Conservation (phyloP, 768 basidiomycete genomes). For the Strobilomyces dryophilus region DNA sequence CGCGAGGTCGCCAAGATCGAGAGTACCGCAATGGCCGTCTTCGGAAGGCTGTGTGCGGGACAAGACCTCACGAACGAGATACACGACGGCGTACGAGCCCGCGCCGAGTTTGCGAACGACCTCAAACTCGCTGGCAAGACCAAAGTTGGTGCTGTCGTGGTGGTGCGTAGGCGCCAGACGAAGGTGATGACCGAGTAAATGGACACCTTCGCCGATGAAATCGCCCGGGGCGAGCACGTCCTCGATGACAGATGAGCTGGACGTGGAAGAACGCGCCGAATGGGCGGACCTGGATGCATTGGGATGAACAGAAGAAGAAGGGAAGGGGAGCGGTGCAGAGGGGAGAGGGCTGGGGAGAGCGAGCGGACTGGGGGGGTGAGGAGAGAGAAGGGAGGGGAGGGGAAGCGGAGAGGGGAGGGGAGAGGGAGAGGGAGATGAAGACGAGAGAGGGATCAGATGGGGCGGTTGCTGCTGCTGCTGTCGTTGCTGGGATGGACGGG, state of each 20-base stretch:
- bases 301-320: conserved; percentile 32
- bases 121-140: conserved; percentile 67
- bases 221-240: conserved; percentile 72
- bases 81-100: conserved; percentile 92
- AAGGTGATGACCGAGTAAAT: conserved; percentile 63
- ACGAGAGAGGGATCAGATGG: conserved; percentile 7
- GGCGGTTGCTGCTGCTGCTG: background rate
- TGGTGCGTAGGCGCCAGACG: conserved; percentile 45
- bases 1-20: conserved; percentile 47
- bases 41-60: conserved; percentile 41
- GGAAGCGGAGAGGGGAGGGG: conserved; percentile 24
- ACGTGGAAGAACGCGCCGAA: conserved; percentile 27
- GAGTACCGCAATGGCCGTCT: conserved; percentile 50
- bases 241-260: conserved; percentile 31
- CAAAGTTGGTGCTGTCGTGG: conserved; percentile 33
- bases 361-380: conserved; percentile 26
- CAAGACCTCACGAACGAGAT: conserved; percentile 76
- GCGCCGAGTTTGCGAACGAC: conserved; percentile 84
- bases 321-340: conserved; percentile 28
- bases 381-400: conserved; percentile 1
- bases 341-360: conserved; percentile 34
- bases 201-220: conserved; percentile 61
- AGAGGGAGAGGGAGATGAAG: conserved; percentile 17
- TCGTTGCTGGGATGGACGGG: conserved; percentile 17
- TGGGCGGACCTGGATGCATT: conserved; percentile 34